Percentiles rank a stretch among this genome's conserved stretches.
phyloP scores from a whole-genome alignment of 805 yeast genomes.

The Phaffomyces thermotolerans region DNA sequence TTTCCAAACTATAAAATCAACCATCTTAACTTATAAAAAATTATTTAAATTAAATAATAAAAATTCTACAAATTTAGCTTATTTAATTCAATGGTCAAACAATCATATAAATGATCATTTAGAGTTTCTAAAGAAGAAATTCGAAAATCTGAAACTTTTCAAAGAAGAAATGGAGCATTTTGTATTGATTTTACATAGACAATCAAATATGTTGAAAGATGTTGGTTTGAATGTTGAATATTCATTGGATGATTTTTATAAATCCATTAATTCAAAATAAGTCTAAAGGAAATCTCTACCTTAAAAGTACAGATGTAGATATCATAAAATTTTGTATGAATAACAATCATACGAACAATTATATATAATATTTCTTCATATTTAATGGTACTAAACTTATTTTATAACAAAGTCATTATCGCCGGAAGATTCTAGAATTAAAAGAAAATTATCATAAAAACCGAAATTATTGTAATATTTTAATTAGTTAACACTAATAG shows the following conservation, averaged over 20 bases:
- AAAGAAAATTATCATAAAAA: background rate
- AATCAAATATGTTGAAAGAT: constrained; percentile 51
- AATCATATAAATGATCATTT: constrained; percentile 56
- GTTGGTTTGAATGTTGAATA: constrained; percentile 64
- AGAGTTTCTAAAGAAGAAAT: constrained; percentile 53
- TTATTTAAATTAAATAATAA: constrained; percentile 36
- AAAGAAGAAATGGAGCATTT: constrained; percentile 49
- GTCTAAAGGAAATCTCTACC: too few species aligned
- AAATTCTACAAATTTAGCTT: constrained; percentile 3
- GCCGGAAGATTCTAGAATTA: constrained; percentile 3
- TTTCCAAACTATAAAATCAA: constrained; percentile 52
- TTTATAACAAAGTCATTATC: too few species aligned
- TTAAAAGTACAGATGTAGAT: too few species aligned
- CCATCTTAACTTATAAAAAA: constrained; percentile 46
- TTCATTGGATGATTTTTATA: constrained; percentile 20
- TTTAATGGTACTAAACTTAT: too few species aligned
- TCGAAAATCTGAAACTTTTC: constrained; percentile 52
- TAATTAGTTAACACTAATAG: too few species aligned
- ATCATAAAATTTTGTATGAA: too few species aligned
- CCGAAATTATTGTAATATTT: too few species aligned
- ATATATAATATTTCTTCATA: too few species aligned
- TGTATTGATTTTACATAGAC: constrained; percentile 45
- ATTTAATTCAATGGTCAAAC: constrained; percentile 50
- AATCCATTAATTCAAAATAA: constrained; percentile 13
- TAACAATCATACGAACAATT: too few species aligned